A percentile compares a stretch with the other conserved stretches of the same genome.
Conservation (phyloP, 78 protist genomes). For the Dictyostelium discoideum region DNA sequence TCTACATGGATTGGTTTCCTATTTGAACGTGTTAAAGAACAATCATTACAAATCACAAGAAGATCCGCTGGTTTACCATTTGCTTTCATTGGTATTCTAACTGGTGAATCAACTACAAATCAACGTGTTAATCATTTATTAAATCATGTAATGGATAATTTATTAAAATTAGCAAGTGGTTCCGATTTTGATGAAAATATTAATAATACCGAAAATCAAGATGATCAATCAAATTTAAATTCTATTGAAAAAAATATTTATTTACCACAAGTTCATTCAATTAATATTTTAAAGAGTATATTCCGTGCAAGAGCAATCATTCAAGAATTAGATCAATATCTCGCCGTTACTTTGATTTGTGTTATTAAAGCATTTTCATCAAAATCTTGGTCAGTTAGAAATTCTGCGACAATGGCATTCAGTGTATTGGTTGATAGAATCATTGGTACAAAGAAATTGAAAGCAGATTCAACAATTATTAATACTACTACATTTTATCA, state of each 20-base stretch:
- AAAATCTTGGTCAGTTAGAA: slow-evolving; percentile 76
- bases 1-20: slow-evolving; percentile 52
- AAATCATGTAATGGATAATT: slow-evolving; percentile 19
- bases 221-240: not conserved
- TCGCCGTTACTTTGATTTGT: slow-evolving; percentile 34
- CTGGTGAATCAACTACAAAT: slow-evolving; percentile 57
- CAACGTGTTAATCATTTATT: slow-evolving; percentile 42
- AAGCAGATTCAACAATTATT: slow-evolving; percentile 37
- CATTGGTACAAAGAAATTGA: slow-evolving; percentile 57
- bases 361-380: slow-evolving; percentile 67
- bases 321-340: slow-evolving; percentile 62
- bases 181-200: not conserved
- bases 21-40: slow-evolving; percentile 63
- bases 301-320: slow-evolving; percentile 59
- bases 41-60: slow-evolving; percentile 71
- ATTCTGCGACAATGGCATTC: slow-evolving; percentile 83
- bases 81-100: slow-evolving; percentile 59
- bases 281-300: slow-evolving; percentile 66
- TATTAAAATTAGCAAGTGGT: slow-evolving; percentile 26
- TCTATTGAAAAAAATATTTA: slow-evolving; percentile 22
- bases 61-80: slow-evolving; percentile 82
- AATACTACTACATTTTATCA: slow-evolving; percentile 73
- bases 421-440: slow-evolving; percentile 73
- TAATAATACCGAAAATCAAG: too few species aligned
- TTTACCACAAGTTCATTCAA: slow-evolving; percentile 73